Evolutionary conservation across 2,329 filamentous ascomycete species (phyloP).

Genomic region (Neofusicoccum cordaticola): DNA sequence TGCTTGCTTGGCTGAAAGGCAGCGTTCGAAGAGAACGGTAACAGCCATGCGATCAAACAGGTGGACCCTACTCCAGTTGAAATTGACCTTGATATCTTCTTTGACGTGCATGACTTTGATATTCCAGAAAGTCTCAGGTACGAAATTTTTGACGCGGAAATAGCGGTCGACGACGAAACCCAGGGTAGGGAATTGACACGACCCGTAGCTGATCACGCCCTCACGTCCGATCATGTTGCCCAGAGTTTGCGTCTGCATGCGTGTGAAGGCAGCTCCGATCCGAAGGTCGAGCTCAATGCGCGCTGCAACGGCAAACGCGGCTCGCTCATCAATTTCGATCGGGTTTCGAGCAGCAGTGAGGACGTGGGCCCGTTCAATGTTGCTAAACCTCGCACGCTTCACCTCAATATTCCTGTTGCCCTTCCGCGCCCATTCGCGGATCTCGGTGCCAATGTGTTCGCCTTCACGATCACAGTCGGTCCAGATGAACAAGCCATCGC

Average conservation of each 20-base stretch:
- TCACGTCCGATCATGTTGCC: conserved; percentile 65
- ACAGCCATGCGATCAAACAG: conserved; percentile 86
- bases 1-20: conserved; percentile 71
- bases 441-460: conserved; percentile 91
- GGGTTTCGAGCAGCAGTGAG: conserved; percentile 77
- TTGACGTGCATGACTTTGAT: conserved; percentile 81
- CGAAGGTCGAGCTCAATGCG: conserved; percentile 89
- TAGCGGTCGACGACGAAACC: conserved; percentile 97
- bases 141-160: conserved; percentile 88
- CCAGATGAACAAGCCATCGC: conserved; percentile 87
- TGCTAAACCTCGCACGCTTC: conserved; percentile 88
- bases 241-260: conserved; percentile 79
- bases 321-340: conserved; percentile 74
- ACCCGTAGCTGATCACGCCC: conserved; percentile 80
- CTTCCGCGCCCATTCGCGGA: conserved; percentile 73
- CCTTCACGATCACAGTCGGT: conserved; percentile 98
- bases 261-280: conserved; percentile 88
- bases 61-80: conserved; percentile 76
- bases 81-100: conserved; percentile 75
- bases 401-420: conserved; percentile 73
- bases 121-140: conserved; percentile 87
- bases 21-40: conserved; percentile 80
- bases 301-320: conserved; percentile 82
- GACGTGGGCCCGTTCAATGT: conserved; percentile 92
- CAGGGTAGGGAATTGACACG: conserved; percentile 94